phyloP scores from a whole-genome alignment of 768 basidiomycete species.

The Termitomyces bulborhizus region DNA sequence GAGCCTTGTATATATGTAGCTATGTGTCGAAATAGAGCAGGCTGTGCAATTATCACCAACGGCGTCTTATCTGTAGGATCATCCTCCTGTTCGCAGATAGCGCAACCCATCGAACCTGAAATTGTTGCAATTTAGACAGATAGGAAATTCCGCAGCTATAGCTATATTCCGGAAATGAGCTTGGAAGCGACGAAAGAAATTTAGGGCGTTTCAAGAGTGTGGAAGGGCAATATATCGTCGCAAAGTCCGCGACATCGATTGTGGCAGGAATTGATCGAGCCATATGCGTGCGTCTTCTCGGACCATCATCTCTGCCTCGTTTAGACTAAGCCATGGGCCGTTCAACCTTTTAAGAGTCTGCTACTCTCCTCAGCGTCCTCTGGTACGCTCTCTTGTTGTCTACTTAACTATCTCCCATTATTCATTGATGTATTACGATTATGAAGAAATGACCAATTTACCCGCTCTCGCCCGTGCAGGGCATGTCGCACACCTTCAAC shows the following conservation, averaged over 20 bases:
- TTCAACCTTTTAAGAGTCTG: conserved; percentile 12
- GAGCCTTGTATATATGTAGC: neutral
- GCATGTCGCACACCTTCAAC: conserved; percentile 60
- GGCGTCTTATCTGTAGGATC: neutral
- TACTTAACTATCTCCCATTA: neutral
- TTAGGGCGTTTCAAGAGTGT: neutral
- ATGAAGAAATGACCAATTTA: conserved; percentile 18
- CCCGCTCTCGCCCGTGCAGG: conserved; percentile 35
- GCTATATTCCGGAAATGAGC: neutral
- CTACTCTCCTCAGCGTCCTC: neutral
- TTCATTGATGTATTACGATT: conserved; percentile 7
- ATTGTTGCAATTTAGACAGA: neutral
- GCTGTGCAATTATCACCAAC: neutral
- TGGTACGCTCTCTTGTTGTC: neutral
- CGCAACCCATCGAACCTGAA: neutral
- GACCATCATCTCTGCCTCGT: conserved; percentile 12
- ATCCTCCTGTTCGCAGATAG: neutral
- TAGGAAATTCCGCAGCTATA: neutral
- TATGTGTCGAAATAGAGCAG: neutral
- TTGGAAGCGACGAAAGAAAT: neutral
- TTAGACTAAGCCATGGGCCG: conserved; percentile 9
- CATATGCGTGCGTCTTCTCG: conserved; percentile 7
- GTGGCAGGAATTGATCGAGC: conserved; percentile 12
- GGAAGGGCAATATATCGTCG: conserved; percentile 1
- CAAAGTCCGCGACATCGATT: conserved; percentile 10